Evolutionary conservation across 2,329 filamentous ascomycete genomes (phyloP), one percentile per base, ranked within the genome.

Genomic region (Cladosporium halotolerans): DNA sequence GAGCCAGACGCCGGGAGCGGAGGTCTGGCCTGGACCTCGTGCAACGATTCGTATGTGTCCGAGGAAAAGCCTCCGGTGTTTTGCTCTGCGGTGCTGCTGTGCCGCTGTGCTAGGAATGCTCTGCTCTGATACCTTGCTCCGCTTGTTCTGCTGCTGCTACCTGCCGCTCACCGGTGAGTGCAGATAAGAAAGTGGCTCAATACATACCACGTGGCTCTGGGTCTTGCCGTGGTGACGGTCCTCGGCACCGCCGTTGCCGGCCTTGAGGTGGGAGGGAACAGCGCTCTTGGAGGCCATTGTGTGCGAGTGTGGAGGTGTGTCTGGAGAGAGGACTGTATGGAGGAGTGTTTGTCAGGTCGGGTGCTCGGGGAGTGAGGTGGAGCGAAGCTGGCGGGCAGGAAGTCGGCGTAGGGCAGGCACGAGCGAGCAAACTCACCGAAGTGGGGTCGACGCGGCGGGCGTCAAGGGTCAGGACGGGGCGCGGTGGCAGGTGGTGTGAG

Each of bases 211-310:
- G 74, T 91, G 87, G 57, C 86, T 89, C 72, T 87, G 85, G 63
- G 86, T 87, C 81, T 91, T 91, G 75, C 87, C 87, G 72, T 91
- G 86, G 70, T 89, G 88, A 70, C 84, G 83, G 52, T 69, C 68
- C 53, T 60, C 62, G 52, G 66, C 68, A 45, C 66, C 69, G 59
- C 70, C 74, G 60, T 69, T 70, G 55, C 74, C 73, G 58, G 84
- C 79, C 80, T 89, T 92, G 66, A 96, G 80, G 79, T 95, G 92
- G 41, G 87, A 79, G 60, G 91, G 89, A 64, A 96, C 77, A 60
- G 88, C 87, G 74, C 82, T 84, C 77, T 82, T 89, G 65, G 63
- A 76, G 61, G 65, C 63, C 64, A 67, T 68, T 19, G 58, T 62
- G 54, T 49, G 49, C 36, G 53, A 32, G 38, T 58, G 47, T 58